Evolutionary conservation across 371 early-diverging fungal genomes (phyloP).

Genomic region (Syncephalastrum racemosum): DNA sequence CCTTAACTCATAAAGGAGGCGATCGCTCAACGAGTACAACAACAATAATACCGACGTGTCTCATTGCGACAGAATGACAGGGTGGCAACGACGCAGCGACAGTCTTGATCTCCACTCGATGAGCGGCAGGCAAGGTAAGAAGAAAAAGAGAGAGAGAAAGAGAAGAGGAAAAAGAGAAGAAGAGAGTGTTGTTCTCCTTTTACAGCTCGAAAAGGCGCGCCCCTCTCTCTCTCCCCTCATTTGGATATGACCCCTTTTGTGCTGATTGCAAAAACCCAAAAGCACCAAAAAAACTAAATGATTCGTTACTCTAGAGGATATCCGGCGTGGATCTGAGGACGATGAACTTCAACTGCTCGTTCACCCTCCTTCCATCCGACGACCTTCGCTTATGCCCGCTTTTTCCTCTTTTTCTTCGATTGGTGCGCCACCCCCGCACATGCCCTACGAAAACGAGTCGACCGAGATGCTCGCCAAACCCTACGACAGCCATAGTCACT

Average conservation of each 20-base stretch:
- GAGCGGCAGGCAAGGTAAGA: slow-evolving; percentile 14
- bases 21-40: no score
- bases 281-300: not conserved
- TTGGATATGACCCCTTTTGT: not conserved
- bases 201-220: not conserved
- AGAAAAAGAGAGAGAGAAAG: not conserved
- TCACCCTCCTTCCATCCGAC: slow-evolving; percentile 16
- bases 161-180: not conserved
- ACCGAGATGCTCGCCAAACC: slow-evolving; percentile 37
- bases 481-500: slow-evolving; percentile 12
- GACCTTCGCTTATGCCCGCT: slow-evolving; percentile 19
- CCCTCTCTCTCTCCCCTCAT: no score
- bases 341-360: slow-evolving; percentile 29
- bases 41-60: not conserved
- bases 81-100: slow-evolving; percentile 8
- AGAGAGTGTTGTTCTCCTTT: slow-evolving; percentile 2
- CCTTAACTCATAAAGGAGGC: not conserved
- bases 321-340: slow-evolving; percentile 29
- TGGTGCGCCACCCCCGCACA: slow-evolving; percentile 12
- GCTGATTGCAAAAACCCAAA: slow-evolving; percentile 2
- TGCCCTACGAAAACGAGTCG: slow-evolving; percentile 28
- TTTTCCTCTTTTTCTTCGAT: slow-evolving; percentile 27
- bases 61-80: slow-evolving; percentile 8
- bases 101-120: slow-evolving; percentile 11
- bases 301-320: slow-evolving; percentile 28